These are phyloP conservation scores for Macrolepiota dolichaula DNA, from an alignment of 768 basidiomycete species.

Conservation along the genomic window DNA sequence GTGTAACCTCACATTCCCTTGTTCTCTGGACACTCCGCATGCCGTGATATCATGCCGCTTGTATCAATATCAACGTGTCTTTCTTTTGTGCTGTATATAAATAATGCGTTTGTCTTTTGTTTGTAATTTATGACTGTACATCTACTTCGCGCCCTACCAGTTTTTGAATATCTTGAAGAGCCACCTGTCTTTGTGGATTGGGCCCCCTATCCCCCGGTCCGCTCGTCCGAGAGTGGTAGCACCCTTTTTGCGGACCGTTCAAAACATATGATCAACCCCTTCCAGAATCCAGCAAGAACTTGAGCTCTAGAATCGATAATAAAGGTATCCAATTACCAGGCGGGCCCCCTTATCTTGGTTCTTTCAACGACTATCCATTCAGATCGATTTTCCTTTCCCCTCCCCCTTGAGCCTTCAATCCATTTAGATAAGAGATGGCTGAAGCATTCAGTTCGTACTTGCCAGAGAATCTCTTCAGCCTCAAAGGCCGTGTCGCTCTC, in stretches of 20 bases:
- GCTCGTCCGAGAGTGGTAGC: not conserved
- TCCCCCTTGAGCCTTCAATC: not conserved
- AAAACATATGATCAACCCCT: not conserved
- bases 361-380: not conserved
- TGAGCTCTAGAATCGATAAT: not conserved
- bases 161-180: too few species aligned
- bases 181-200: too few species aligned
- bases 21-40: not conserved
- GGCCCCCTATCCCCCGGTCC: not conserved
- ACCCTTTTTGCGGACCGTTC: not conserved
- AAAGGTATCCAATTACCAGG: not conserved
- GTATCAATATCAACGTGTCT: too few species aligned
- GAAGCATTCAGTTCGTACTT: slow-evolving; percentile 21
- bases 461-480: slow-evolving; percentile 41
- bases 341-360: not conserved
- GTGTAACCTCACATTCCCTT: not conserved
- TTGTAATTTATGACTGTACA: not conserved
- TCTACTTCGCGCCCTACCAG: too few species aligned
- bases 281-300: not conserved
- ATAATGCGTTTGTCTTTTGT: not conserved
- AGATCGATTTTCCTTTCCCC: not conserved
- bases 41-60: too few species aligned
- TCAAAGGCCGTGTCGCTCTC: slow-evolving; percentile 54
- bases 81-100: not conserved
- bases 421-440: slow-evolving; percentile 4